Evolutionary conservation across 2,329 filamentous ascomycete species (phyloP).

Genomic region (Penicillium concentricum): DNA sequence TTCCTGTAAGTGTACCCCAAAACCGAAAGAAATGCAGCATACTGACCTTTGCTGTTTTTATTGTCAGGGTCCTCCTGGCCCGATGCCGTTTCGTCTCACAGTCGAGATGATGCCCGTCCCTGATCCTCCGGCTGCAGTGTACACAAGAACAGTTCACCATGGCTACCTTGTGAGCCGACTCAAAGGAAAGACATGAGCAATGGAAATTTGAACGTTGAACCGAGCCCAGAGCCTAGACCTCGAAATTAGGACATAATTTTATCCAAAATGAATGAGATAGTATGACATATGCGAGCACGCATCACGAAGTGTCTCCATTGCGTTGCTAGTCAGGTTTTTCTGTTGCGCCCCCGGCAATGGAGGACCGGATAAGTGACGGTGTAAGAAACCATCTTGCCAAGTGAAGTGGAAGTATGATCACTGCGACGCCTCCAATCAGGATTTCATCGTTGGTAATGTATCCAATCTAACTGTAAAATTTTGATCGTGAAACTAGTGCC

Average conservation of each 20-base stretch:
- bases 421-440: background rate
- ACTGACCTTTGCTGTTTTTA: background rate
- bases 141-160: background rate
- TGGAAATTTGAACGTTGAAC: background rate
- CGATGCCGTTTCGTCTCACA: background rate
- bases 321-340: background rate
- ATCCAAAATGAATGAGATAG: background rate
- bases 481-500: background rate
- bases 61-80: background rate
- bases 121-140: no score
- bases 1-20: background rate
- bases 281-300: no score
- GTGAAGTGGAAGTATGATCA: background rate
- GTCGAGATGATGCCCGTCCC: background rate
- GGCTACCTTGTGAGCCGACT: no score
- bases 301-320: no score
- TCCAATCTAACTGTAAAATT: background rate
- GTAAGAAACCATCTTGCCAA: background rate
- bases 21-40: background rate
- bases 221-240: background rate
- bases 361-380: background rate
- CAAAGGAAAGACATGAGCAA: background rate
- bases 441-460: background rate
- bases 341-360: background rate
- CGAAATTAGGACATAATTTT: background rate